These are phyloP conservation scores for Naegleria gruberi DNA, from an alignment of 208 protist genomes.

Conservation along the genomic window DNA sequence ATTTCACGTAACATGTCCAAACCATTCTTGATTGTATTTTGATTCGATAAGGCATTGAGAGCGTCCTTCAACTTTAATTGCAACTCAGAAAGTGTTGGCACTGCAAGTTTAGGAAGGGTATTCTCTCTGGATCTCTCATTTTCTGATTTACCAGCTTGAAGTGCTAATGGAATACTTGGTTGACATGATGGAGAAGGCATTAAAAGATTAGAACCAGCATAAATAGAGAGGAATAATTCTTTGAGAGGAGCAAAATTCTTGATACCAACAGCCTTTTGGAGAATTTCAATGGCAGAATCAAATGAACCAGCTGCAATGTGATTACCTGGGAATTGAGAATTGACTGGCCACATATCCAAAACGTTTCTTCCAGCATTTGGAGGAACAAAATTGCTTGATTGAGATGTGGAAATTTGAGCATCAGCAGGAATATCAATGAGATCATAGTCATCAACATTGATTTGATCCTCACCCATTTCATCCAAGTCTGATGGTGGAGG, in stretches of 20 bases:
- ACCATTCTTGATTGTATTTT: constrained; percentile 78
- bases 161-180: constrained; percentile 42
- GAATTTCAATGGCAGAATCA: constrained; percentile 71
- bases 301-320: constrained; percentile 90
- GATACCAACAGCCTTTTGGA: constrained; percentile 76
- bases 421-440: constrained; percentile 10
- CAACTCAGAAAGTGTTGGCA: constrained; percentile 58
- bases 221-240: constrained; percentile 70
- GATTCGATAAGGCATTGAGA: constrained; percentile 66
- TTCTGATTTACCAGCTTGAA: constrained; percentile 39
- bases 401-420: background rate
- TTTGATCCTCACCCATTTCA: constrained; percentile 29
- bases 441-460: constrained; percentile 19
- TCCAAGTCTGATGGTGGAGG: background rate
- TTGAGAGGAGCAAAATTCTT: constrained; percentile 75
- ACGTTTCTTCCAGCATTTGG: constrained; percentile 47
- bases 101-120: constrained; percentile 41
- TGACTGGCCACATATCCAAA: constrained; percentile 64
- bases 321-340: constrained; percentile 68
- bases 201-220: constrained; percentile 54
- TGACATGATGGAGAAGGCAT: constrained; percentile 39
- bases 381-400: constrained; percentile 30
- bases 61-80: constrained; percentile 55
- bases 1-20: constrained; percentile 63
- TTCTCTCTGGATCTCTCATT: constrained; percentile 39